Conservation (phyloP, 2,329 filamentous ascomycete genomes). For the Calycina marina region DNA sequence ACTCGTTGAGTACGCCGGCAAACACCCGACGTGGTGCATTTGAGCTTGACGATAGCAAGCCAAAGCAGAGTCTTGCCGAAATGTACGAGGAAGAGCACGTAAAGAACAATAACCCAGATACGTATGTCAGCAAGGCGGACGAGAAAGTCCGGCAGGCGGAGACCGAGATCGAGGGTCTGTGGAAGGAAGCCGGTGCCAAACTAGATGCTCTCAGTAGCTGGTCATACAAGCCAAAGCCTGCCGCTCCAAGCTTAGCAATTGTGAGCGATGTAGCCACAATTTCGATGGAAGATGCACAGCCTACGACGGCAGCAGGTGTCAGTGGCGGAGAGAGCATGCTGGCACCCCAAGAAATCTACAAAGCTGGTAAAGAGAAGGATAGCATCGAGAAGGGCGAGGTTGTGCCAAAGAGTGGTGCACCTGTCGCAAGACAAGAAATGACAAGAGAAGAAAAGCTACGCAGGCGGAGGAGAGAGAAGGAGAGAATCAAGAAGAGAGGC, state of each 20-base stretch:
- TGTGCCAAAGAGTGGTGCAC: slow-evolving; percentile 61
- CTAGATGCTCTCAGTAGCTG: slow-evolving; percentile 84
- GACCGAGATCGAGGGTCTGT: slow-evolving; percentile 66
- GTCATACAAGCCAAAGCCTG: slow-evolving; percentile 87
- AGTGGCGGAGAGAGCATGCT: slow-evolving; percentile 57
- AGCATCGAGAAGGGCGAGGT: slow-evolving; percentile 52
- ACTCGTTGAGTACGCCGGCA: slow-evolving; percentile 47
- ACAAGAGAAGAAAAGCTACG: slow-evolving; percentile 71
- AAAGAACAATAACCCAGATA: slow-evolving; percentile 59
- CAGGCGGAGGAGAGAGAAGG: slow-evolving; percentile 68
- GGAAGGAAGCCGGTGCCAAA: slow-evolving; percentile 65
- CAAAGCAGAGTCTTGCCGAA: slow-evolving; percentile 76
- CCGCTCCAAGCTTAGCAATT: slow-evolving; percentile 68
- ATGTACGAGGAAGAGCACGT: slow-evolving; percentile 90
- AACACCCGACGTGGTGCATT: slow-evolving; percentile 50
- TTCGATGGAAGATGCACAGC: slow-evolving; percentile 88
- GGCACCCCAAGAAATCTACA: slow-evolving; percentile 90
- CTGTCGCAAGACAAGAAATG: slow-evolving; percentile 74
- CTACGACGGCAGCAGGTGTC: slow-evolving; percentile 64
- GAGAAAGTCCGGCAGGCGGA: slow-evolving; percentile 75
- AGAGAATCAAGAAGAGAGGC: slow-evolving; percentile 60
- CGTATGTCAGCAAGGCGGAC: slow-evolving; percentile 66
- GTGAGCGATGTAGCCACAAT: slow-evolving; percentile 85
- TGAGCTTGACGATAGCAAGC: slow-evolving; percentile 73
- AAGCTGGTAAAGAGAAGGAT: slow-evolving; percentile 49